A percentile compares a stretch with the other conserved stretches of the same genome.
phyloP scores from a whole-genome alignment of 2,329 filamentous ascomycete genomes.

The Fusarium mundagurra region DNA sequence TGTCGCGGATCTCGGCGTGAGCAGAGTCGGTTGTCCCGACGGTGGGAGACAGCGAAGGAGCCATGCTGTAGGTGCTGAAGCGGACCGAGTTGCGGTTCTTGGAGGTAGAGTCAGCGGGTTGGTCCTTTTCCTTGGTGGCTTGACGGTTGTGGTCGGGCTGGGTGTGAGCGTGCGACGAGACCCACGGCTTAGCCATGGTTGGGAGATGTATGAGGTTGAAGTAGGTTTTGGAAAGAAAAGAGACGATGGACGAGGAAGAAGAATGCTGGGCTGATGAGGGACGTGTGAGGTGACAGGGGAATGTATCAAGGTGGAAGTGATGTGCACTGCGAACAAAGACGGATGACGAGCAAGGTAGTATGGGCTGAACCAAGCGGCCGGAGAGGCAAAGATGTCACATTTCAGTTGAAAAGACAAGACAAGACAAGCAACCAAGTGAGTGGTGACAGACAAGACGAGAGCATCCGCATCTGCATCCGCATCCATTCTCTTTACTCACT shows the following conservation, averaged over 20 bases:
- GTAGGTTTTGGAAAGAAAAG: conserved; percentile 1
- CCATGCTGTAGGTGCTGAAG: conserved; percentile 69
- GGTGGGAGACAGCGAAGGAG: conserved; percentile 68
- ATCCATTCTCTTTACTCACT: neutral
- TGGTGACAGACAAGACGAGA: neutral
- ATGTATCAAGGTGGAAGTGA: conserved; percentile 28
- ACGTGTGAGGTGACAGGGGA: conserved; percentile 19
- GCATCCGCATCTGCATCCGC: neutral
- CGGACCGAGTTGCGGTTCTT: conserved; percentile 65
- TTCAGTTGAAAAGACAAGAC: conserved; percentile 17
- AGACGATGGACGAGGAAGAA: neutral
- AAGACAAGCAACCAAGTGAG: neutral
- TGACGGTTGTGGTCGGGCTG: conserved; percentile 29
- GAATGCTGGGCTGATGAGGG: neutral
- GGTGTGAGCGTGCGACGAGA: conserved; percentile 23
- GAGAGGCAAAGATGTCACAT: conserved; percentile 17
- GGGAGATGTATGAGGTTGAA: conserved; percentile 10
- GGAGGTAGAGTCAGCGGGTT: conserved; percentile 34
- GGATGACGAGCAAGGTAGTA: conserved; percentile 14
- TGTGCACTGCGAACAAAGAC: conserved; percentile 25
- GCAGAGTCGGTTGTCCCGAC: conserved; percentile 64
- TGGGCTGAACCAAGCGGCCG: conserved; percentile 31
- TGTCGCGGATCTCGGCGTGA: conserved; percentile 70
- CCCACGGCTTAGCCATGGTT: conserved; percentile 38
- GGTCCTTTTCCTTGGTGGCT: conserved; percentile 21